Evolutionary conservation across 75 land plant genomes (phyloP).

Genomic region (Pinus taeda): DNA sequence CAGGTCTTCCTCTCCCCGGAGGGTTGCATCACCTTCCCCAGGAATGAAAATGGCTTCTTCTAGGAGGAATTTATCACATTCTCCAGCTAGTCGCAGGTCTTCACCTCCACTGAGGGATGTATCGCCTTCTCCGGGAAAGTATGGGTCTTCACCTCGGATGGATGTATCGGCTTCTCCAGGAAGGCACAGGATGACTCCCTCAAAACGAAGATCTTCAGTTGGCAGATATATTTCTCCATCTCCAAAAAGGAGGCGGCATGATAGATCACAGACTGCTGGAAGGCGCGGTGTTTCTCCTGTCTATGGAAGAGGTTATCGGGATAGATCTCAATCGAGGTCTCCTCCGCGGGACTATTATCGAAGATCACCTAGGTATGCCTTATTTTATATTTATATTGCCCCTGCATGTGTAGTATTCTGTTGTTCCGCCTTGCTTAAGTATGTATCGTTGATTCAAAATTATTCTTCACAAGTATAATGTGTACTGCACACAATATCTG

Average conservation of each 20-base stretch:
- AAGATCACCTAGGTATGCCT: conserved; percentile 23
- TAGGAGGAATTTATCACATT: neutral
- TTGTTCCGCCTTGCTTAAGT: neutral
- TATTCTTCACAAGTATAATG: neutral
- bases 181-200: neutral
- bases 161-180: conserved; percentile 4
- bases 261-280: conserved; percentile 23
- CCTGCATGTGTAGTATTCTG: neutral
- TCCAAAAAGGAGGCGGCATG: conserved; percentile 11
- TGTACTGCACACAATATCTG: neutral
- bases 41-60: neutral
- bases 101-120: neutral
- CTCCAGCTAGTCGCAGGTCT: neutral
- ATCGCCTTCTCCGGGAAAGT: too few relatives aligned
- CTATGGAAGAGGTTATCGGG: conserved; percentile 20
- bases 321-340: conserved; percentile 38
- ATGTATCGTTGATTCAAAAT: neutral
- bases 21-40: neutral
- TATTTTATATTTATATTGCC: neutral
- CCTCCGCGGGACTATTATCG: conserved; percentile 19
- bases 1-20: conserved; percentile 1
- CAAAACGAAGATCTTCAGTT: conserved; percentile 3
- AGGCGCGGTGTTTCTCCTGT: conserved; percentile 21
- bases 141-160: neutral
- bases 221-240: conserved; percentile 8